Evolutionary conservation across 768 basidiomycete species (phyloP).

Genomic region (Auriscalpium orientale): DNA sequence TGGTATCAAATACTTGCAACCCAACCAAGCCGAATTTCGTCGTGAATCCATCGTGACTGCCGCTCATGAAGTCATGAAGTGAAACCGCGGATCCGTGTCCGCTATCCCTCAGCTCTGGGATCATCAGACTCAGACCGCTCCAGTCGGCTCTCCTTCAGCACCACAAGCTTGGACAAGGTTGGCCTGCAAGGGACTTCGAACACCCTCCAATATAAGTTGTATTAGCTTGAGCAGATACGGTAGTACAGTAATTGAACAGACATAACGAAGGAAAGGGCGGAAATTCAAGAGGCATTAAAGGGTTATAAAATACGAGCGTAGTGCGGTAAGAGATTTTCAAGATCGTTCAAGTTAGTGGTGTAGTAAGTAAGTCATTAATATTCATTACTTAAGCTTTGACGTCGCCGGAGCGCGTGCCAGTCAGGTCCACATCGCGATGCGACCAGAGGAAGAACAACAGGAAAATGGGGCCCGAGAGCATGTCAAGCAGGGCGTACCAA

Average conservation of each 20-base stretch:
- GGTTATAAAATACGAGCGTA: too few relatives aligned
- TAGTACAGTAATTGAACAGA: too few relatives aligned
- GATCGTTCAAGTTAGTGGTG: too few relatives aligned
- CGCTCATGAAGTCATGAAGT: constrained; percentile 37
- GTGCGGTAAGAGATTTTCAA: too few relatives aligned
- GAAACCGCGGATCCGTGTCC: constrained; percentile 46
- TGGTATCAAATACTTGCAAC: too few relatives aligned
- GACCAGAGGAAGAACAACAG: constrained; percentile 14
- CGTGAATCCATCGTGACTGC: not conserved
- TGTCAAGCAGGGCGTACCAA: constrained; percentile 44
- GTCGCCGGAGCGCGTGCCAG: not conserved
- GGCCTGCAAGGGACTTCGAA: too few relatives aligned
- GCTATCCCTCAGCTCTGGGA: constrained; percentile 27
- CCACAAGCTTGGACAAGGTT: constrained; percentile 22
- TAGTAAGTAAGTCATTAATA: too few relatives aligned
- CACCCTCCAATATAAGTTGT: too few relatives aligned
- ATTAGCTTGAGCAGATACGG: too few relatives aligned
- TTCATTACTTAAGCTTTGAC: not conserved
- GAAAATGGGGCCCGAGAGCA: constrained; percentile 34
- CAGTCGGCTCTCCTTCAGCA: constrained; percentile 24
- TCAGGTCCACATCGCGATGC: constrained; percentile 1
- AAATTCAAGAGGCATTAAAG: too few relatives aligned
- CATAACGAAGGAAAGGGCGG: too few relatives aligned
- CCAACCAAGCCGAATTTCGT: not conserved
- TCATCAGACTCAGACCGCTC: constrained; percentile 13